Percentiles rank a stretch among this genome's conserved stretches.
Conservation (phyloP, 139 green algal species). For the Tetraselmis chui region DNA sequence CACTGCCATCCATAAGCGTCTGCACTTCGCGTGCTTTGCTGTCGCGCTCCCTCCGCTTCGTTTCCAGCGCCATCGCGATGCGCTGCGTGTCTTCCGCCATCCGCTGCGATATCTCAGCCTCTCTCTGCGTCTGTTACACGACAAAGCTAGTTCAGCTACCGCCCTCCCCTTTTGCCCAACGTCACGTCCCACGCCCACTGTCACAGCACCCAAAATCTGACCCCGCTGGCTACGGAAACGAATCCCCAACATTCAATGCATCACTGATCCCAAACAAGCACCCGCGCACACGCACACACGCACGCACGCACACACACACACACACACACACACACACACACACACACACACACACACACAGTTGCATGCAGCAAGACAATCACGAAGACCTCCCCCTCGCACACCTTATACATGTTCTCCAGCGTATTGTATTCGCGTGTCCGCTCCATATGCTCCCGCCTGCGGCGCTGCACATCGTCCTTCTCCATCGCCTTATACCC, state of each 20-base stretch:
- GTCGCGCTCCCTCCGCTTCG: conserved; percentile 28
- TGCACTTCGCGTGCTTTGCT: conserved; percentile 41
- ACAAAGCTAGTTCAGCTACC: too few species aligned
- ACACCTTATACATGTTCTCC: conserved; percentile 47
- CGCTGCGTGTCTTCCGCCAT: conserved; percentile 36
- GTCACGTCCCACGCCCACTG: too few species aligned
- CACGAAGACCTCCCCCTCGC: neutral
- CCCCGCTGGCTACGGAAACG: too few species aligned
- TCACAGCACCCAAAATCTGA: too few species aligned
- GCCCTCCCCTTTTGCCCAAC: too few species aligned
- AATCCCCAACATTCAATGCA: too few species aligned
- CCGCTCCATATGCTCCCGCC: conserved; percentile 36
- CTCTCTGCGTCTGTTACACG: neutral
- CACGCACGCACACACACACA: too few species aligned
- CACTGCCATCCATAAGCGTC: conserved; percentile 39
- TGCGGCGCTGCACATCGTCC: conserved; percentile 42
- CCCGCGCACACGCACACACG: too few species aligned
- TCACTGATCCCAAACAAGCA: too few species aligned
- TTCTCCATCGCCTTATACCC: conserved; percentile 9
- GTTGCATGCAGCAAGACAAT: too few species aligned
- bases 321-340: too few species aligned
- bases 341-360: too few species aligned
- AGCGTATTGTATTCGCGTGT: conserved; percentile 36
- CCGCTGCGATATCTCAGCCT: neutral
- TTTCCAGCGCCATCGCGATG: conserved; percentile 32